Conservation (phyloP, 2,329 filamentous ascomycete species). For the Lasiodiplodia gonubiensis region DNA sequence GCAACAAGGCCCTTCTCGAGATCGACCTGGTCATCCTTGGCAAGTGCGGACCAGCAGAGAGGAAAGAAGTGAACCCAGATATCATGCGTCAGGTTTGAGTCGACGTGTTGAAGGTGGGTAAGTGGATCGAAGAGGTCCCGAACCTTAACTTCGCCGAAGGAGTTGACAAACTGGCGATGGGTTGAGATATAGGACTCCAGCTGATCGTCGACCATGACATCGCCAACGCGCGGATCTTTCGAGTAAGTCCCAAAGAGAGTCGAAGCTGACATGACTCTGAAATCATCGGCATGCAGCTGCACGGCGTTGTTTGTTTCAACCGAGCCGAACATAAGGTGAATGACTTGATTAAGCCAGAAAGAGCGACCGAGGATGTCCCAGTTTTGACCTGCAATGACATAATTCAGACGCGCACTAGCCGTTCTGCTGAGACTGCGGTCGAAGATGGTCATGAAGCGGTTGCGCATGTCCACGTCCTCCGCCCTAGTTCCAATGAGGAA, state of each 20-base stretch:
- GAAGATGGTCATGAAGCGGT: conserved; percentile 95
- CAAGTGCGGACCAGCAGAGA: conserved; percentile 88
- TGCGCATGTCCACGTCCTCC: conserved; percentile 94
- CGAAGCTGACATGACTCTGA: conserved; percentile 76
- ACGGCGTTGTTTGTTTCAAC: conserved; percentile 82
- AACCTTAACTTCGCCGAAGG: conserved; percentile 84
- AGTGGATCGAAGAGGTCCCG: conserved; percentile 90
- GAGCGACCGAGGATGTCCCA: conserved; percentile 96
- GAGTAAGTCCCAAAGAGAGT: conserved; percentile 74
- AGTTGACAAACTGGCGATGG: conserved; percentile 81
- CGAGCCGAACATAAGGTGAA: conserved; percentile 88
- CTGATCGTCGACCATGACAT: conserved; percentile 78
- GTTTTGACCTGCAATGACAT: conserved; percentile 89
- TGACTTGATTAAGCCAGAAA: conserved; percentile 96
- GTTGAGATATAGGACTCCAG: conserved; percentile 78
- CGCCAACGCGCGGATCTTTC: conserved; percentile 67
- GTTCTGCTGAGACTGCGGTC: conserved; percentile 93
- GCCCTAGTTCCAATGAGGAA: conserved; percentile 95
- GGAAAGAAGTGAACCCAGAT: conserved; percentile 93
- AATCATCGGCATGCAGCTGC: conserved; percentile 82
- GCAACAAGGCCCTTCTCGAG: conserved; percentile 90
- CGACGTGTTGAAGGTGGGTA: conserved; percentile 88
- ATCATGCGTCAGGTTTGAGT: conserved; percentile 79
- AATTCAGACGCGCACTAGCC: conserved; percentile 84
- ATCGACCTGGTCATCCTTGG: conserved; percentile 86